Percentiles rank a stretch among this genome's conserved stretches.
Evolutionary conservation across 2,329 filamentous ascomycete species (phyloP).

Genomic region (Lachnellula willkommii): DNA sequence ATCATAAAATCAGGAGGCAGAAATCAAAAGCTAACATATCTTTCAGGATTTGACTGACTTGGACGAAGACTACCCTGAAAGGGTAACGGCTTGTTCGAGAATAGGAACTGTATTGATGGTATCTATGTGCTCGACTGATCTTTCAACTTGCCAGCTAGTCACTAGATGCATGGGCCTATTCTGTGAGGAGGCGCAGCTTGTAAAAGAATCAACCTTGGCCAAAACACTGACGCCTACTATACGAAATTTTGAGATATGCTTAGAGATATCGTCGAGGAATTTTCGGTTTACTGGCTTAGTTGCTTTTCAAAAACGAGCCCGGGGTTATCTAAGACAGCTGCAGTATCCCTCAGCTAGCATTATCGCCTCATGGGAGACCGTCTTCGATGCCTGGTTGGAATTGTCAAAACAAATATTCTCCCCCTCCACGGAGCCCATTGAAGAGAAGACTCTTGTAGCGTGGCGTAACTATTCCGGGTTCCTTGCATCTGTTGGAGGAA

Average conservation of each 20-base stretch:
- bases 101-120: conserved; percentile 60
- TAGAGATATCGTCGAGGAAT: conserved; percentile 56
- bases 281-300: conserved; percentile 65
- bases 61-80: conserved; percentile 50
- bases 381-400: conserved; percentile 60
- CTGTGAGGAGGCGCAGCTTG: conserved; percentile 54
- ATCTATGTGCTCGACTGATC: conserved; percentile 59
- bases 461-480: conserved; percentile 68
- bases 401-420: conserved; percentile 58
- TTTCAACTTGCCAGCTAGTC: conserved; percentile 60
- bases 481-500: conserved; percentile 59
- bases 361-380: conserved; percentile 60
- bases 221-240: conserved; percentile 50
- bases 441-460: conserved; percentile 53
- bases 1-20: background rate
- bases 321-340: conserved; percentile 54
- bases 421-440: conserved; percentile 44
- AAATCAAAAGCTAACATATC: conserved; percentile 5
- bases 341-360: conserved; percentile 61
- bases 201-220: conserved; percentile 46
- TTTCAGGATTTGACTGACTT: conserved; percentile 49
- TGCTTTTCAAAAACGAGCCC: conserved; percentile 62
- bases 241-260: conserved; percentile 56
- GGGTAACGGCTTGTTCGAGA: conserved; percentile 47
- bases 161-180: conserved; percentile 57